phyloP scores from a whole-genome alignment of 2,329 filamentous ascomycete genomes.

The Penicillium sclerotiorum region DNA sequence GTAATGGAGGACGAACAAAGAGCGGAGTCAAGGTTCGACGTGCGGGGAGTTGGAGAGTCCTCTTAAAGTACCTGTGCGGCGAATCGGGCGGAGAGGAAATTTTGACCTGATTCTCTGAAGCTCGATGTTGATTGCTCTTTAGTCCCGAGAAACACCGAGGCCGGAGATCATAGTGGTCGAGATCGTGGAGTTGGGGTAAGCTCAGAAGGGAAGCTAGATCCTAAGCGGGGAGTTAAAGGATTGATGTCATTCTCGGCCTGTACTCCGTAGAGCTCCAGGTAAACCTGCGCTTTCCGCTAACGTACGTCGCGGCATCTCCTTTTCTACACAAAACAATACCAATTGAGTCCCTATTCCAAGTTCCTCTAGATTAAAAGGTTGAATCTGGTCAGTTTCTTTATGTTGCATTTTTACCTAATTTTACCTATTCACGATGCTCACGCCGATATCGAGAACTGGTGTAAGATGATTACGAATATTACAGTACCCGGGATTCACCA shows the following conservation, averaged over 20 bases:
- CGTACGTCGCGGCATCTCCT: no score
- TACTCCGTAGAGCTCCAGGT: no score
- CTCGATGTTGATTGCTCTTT: constrained; percentile 26
- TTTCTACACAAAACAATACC: no score
- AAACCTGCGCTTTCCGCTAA: no score
- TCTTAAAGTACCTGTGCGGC: constrained; percentile 16
- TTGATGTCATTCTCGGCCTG: constrained; percentile 19
- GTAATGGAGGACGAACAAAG: constrained; percentile 8
- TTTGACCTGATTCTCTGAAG: background rate
- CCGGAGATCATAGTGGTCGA: constrained; percentile 10
- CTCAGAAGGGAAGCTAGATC: constrained; percentile 12
- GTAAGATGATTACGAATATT: no score
- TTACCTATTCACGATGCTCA: no score
- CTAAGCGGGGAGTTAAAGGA: constrained; percentile 2
- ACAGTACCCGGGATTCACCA: background rate
- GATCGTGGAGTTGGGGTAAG: background rate
- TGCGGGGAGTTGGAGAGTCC: constrained; percentile 22
- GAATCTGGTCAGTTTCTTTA: no score
- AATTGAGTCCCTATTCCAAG: no score
- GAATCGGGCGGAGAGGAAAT: constrained; percentile 1
- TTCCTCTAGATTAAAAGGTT: no score
- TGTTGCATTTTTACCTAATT: no score
- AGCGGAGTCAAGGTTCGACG: constrained; percentile 14
- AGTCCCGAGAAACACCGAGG: constrained; percentile 28
- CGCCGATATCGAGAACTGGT: no score